Conservation (phyloP, 139 green algal species). For the Ettlia oleoabundans region DNA sequence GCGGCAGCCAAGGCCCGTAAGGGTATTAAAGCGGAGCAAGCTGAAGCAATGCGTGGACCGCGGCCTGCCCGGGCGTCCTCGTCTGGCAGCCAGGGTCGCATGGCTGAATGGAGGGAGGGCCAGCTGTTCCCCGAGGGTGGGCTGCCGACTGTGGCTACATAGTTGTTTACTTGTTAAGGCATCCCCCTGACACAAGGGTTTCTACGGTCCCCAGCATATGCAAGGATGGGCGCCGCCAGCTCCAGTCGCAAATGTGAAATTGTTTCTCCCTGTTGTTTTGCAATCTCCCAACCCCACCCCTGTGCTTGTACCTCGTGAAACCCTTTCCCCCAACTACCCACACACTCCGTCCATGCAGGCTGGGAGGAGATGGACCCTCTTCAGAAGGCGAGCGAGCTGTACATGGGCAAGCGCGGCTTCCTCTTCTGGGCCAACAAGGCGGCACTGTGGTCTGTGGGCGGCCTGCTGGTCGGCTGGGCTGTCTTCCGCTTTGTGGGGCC, state of each 20-base stretch:
- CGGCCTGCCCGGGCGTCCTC: background rate
- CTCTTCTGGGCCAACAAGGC: constrained; percentile 79
- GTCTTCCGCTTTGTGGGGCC: constrained; percentile 84
- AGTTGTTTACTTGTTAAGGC: too few relatives aligned
- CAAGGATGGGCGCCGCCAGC: too few relatives aligned
- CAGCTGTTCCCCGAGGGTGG: constrained; percentile 76
- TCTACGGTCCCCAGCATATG: too few relatives aligned
- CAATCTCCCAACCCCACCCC: too few relatives aligned
- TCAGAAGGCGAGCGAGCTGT: constrained; percentile 65
- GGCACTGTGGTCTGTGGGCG: constrained; percentile 37
- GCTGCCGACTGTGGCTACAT: too few relatives aligned
- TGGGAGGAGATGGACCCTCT: constrained; percentile 36
- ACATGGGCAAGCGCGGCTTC: constrained; percentile 73
- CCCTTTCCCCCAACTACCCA: background rate
- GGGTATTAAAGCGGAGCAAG: constrained; percentile 40
- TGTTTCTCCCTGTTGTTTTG: too few relatives aligned
- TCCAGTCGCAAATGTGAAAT: too few relatives aligned
- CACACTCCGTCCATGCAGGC: background rate
- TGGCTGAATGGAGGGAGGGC: constrained; percentile 72
- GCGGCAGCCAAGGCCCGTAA: constrained; percentile 15
- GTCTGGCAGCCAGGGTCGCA: background rate
- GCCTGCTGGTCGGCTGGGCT: constrained; percentile 71
- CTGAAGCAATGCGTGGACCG: background rate
- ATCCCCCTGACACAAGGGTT: too few relatives aligned
- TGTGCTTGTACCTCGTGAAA: too few relatives aligned